Evolutionary conservation across 345 rosid species (phyloP), one percentile per base, ranked within the genome.

Genomic region (Linum tenue): DNA sequence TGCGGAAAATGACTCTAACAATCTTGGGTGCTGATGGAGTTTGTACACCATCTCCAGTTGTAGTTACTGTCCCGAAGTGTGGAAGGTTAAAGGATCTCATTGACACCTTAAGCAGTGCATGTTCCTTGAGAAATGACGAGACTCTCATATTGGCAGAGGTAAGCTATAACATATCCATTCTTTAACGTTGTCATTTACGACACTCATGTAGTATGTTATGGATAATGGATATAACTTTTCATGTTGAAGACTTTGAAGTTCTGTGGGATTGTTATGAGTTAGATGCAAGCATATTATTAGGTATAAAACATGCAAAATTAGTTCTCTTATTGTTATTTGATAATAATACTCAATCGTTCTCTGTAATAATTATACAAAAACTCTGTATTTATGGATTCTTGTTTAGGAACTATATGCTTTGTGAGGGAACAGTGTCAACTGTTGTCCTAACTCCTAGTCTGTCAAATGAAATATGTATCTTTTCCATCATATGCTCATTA

Each of bases 1-100:
- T 57, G 64, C 77, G 70, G 14, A 65, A 60, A 43, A 65, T 74
- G 77, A 61, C 73, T 61, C 35, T 69, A 57, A 65, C 77, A 14
- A 35, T 74, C 35, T 48, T 74, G 67, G 65, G 61, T 48, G 57
- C 61, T 55, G 70, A 69, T 60, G 77, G 73, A 15, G 10, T 12
- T 51, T 59, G 43, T 31, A 36, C 60, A 51, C 76, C 72, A 16
- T 68, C 51, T 61, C 66, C 76, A 39, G 37, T 68, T 17, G 68
- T 69, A 36, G 66, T 73, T 41, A 64, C 63, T 37, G 69, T 73
- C 42, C 76, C 69, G 43, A 68, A 64, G 37, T 35, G 59, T 60
- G 76, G 76, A 42, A 41, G 58, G 63, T 62, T 68, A 10, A 73
- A 64, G 63, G 76, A 73, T 73, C 76, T 73, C 39, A 65, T 42